These are phyloP conservation scores for Russula earlei DNA, from an alignment of 768 basidiomycete species.

Conservation along the genomic window DNA sequence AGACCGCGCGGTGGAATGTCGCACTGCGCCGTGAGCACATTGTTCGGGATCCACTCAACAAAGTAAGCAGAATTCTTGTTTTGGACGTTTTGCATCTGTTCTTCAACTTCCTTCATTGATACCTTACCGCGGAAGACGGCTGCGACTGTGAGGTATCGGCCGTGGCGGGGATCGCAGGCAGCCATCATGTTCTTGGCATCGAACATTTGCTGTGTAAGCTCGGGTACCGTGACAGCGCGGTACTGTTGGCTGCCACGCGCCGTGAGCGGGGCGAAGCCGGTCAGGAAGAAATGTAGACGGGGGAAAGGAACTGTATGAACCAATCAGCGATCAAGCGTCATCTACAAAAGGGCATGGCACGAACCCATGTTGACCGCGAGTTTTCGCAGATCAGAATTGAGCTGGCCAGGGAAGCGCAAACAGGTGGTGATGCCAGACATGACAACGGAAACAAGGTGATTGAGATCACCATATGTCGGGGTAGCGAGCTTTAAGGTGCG, in stretches of 20 bases:
- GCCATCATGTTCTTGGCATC: constrained; percentile 99
- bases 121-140: constrained; percentile 99
- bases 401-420: constrained; percentile 98
- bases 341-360: constrained; percentile 23
- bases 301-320: constrained; percentile 76
- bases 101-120: constrained; percentile 99
- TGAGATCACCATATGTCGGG: constrained; percentile 95
- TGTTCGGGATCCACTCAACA: constrained; percentile 99
- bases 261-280: constrained; percentile 89
- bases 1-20: constrained; percentile 92
- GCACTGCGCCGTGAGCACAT: constrained; percentile 95
- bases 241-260: constrained; percentile 92
- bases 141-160: constrained; percentile 94
- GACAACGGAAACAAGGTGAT: constrained; percentile 94
- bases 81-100: constrained; percentile 96
- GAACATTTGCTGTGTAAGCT: constrained; percentile 99
- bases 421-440: constrained; percentile 99
- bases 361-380: constrained; percentile 98
- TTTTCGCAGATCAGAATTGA: constrained; percentile 97
- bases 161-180: constrained; percentile 92
- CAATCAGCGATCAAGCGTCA: background rate
- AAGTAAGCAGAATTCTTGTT: constrained; percentile 98
- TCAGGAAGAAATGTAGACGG: constrained; percentile 99
- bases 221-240: constrained; percentile 94
- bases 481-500: constrained; percentile 92